Evolutionary conservation across 2,329 filamentous ascomycete species (phyloP).

Genomic region (Colletotrichum chlorophyti): DNA sequence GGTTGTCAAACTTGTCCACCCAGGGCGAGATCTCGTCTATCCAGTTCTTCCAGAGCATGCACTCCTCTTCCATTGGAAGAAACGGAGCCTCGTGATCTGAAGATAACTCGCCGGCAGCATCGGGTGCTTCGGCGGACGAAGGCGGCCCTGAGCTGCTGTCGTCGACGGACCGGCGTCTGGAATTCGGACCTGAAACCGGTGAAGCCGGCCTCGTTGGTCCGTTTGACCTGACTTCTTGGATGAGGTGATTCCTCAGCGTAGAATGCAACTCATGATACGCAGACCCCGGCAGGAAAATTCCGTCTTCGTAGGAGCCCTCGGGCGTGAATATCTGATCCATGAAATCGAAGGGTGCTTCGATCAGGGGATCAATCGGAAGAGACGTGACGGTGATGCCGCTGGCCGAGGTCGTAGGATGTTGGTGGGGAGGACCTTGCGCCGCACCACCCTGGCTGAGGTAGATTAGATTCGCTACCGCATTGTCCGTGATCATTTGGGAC

Average conservation of each 20-base stretch:
- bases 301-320: conserved; percentile 42
- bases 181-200: conserved; percentile 3
- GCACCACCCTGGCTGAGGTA: conserved; percentile 41
- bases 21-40: conserved; percentile 49
- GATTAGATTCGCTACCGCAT: conserved; percentile 43
- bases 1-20: conserved; percentile 65
- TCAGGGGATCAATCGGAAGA: conserved; percentile 17
- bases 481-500: conserved; percentile 38
- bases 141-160: background rate
- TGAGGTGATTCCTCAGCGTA: conserved; percentile 50
- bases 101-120: conserved; percentile 5
- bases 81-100: conserved; percentile 25
- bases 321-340: conserved; percentile 39
- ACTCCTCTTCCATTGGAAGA: conserved; percentile 38
- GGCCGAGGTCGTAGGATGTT: background rate
- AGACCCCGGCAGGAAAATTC: conserved; percentile 54
- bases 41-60: conserved; percentile 47
- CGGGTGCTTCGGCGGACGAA: conserved; percentile 4
- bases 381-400: conserved; percentile 9
- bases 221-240: conserved; percentile 50
- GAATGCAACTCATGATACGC: conserved; percentile 54
- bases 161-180: conserved; percentile 7
- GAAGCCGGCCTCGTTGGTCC: conserved; percentile 38
- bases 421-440: background rate
- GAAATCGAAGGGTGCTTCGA: conserved; percentile 26